A percentile compares a stretch with the other conserved stretches of the same genome.
Evolutionary conservation across 495 filamentous ascomycete species (phyloP).

Genomic region (Penicillium longicatenatum): DNA sequence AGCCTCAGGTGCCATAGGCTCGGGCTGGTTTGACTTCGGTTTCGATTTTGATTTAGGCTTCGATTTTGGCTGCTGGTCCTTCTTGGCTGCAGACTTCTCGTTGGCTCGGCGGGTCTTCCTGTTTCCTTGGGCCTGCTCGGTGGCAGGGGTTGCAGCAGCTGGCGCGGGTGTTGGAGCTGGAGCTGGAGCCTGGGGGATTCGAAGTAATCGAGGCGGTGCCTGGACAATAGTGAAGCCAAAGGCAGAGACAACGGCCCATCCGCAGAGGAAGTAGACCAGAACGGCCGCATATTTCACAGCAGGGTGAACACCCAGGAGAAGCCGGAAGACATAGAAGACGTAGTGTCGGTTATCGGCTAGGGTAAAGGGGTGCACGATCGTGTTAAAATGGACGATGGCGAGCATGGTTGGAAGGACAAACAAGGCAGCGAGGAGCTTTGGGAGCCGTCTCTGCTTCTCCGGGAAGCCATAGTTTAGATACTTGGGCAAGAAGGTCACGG

Average conservation of each 20-base stretch:
- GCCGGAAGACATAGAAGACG: constrained; percentile 92
- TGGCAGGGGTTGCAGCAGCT: constrained; percentile 7
- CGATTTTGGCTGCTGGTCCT: background rate
- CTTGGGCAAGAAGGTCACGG: constrained; percentile 37
- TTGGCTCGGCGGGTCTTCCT: constrained; percentile 28
- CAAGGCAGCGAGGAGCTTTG: constrained; percentile 37
- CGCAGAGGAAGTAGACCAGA: constrained; percentile 61
- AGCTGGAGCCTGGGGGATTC: constrained; percentile 21
- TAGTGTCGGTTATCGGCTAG: constrained; percentile 97
- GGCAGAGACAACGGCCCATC: constrained; percentile 61
- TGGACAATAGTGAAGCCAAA: constrained; percentile 43
- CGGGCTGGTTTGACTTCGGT: constrained; percentile 10
- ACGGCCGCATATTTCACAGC: constrained; percentile 67
- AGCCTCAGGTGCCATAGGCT: constrained; percentile 35
- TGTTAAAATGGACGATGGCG: constrained; percentile 74
- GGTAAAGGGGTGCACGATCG: constrained; percentile 92
- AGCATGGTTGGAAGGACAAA: constrained; percentile 51
- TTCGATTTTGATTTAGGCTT: constrained; percentile 9
- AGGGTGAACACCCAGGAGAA: constrained; percentile 68
- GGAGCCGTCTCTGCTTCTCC: constrained; percentile 37
- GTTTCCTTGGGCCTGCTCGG: constrained; percentile 26
- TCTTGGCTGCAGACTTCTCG: constrained; percentile 32
- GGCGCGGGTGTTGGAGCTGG: constrained; percentile 7
- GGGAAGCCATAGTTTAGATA: constrained; percentile 40
- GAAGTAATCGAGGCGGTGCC: constrained; percentile 28